Conservation (phyloP, 2,329 filamentous ascomycete species). For the Colletotrichum costaricense region DNA sequence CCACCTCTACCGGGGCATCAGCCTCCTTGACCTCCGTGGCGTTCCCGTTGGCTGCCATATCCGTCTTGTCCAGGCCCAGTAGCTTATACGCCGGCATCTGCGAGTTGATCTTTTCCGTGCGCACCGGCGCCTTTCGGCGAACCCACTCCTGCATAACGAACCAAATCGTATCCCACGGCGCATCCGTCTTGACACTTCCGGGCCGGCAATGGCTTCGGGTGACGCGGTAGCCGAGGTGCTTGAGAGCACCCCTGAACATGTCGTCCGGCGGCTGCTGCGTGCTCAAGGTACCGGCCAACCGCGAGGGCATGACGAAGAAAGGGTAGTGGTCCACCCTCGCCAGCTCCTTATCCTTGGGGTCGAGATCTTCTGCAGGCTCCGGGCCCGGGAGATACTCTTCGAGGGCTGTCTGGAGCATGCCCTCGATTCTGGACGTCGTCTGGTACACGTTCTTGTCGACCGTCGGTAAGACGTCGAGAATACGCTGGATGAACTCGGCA, state of each 20-base stretch:
- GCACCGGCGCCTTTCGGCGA: slow-evolving; percentile 82
- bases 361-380: slow-evolving; percentile 50
- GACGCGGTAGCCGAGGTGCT: slow-evolving; percentile 82
- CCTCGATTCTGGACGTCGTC: slow-evolving; percentile 84
- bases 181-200: slow-evolving; percentile 93
- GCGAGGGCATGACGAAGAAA: slow-evolving; percentile 86
- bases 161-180: slow-evolving; percentile 91
- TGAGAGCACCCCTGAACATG: slow-evolving; percentile 82
- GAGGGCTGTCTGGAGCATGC: slow-evolving; percentile 89
- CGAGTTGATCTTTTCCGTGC: slow-evolving; percentile 75
- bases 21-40: slow-evolving; percentile 34
- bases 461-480: slow-evolving; percentile 78
- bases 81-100: slow-evolving; percentile 80
- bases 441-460: slow-evolving; percentile 78
- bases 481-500: slow-evolving; percentile 80
- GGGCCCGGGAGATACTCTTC: slow-evolving; percentile 71
- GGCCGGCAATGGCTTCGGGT: slow-evolving; percentile 90
- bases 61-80: slow-evolving; percentile 58
- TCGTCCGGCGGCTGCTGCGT: slow-evolving; percentile 84
- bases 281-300: slow-evolving; percentile 80
- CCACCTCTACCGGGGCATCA: slow-evolving; percentile 43
- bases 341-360: slow-evolving; percentile 61
- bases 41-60: slow-evolving; percentile 43
- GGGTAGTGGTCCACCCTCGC: slow-evolving; percentile 78
- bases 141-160: slow-evolving; percentile 94